Evolutionary conservation across 176 grass and related monocot species (phyloP).

Genomic region (Panicum miliaceum): DNA sequence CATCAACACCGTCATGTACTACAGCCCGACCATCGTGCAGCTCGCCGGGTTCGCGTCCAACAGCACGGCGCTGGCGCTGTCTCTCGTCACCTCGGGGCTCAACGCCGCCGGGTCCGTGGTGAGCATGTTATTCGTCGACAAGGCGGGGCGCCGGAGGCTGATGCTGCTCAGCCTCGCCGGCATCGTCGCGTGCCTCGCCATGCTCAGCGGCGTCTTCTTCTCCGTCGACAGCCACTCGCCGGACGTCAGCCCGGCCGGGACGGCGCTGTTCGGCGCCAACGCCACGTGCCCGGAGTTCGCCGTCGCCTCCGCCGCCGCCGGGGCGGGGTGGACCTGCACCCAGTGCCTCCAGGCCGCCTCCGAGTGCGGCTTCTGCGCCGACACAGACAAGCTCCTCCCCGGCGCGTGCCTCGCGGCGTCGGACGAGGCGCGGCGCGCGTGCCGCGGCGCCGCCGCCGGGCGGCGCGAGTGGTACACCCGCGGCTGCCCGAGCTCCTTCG

Average conservation of each 20-base stretch:
- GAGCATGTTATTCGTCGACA: conserved; percentile 90
- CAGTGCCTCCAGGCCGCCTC: conserved; percentile 58
- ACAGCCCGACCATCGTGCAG: conserved; percentile 86
- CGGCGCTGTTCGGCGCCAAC: conserved; percentile 35
- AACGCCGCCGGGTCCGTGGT: conserved; percentile 81
- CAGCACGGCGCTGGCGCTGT: conserved; percentile 72
- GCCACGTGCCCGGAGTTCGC: conserved; percentile 55
- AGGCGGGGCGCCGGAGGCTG: conserved; percentile 59
- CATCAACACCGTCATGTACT: conserved; percentile 97
- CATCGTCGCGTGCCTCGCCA: conserved; percentile 57
- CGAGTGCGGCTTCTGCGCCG: conserved; percentile 74
- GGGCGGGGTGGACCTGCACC: conserved; percentile 66
- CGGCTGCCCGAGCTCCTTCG: conserved; percentile 83
- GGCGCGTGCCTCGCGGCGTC: conserved; percentile 69
- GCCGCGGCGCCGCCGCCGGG: conserved; percentile 33
- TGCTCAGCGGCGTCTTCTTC: conserved; percentile 77
- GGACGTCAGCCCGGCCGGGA: conserved; percentile 48
- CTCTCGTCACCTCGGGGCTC: conserved; percentile 77
- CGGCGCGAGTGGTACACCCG: conserved; percentile 69
- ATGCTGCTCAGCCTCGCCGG: conserved; percentile 73
- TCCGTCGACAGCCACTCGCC: conserved; percentile 62
- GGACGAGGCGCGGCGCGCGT: conserved; percentile 48
- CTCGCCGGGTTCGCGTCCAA: conserved; percentile 91
- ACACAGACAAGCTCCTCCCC: conserved; percentile 57
- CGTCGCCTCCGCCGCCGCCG: not conserved